A percentile compares a stretch with the other conserved stretches of the same genome.
phyloP scores from a whole-genome alignment of 495 filamentous ascomycete species.

The Hypoxylon fuscum region DNA sequence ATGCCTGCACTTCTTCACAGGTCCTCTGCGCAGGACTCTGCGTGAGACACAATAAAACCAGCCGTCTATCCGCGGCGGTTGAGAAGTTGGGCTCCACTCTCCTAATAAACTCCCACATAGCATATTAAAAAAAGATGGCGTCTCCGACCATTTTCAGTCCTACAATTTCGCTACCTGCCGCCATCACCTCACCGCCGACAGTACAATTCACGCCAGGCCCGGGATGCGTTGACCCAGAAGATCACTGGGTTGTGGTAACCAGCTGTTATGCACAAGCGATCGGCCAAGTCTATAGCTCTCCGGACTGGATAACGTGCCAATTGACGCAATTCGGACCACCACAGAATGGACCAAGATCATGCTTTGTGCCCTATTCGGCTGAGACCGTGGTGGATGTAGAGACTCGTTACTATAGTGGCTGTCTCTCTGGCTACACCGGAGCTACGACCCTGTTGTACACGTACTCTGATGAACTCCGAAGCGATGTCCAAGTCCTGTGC shows the following conservation, averaged over 20 bases:
- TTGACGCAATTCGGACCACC: conserved; percentile 19
- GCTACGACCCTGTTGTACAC: not conserved
- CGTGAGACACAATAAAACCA: not conserved
- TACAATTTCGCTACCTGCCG: conserved; percentile 1
- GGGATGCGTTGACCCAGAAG: conserved; percentile 20
- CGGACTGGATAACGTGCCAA: conserved; percentile 25
- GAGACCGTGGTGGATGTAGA: conserved; percentile 47
- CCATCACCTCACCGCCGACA: conserved; percentile 15
- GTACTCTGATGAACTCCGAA: conserved; percentile 2
- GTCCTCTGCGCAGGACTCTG: not conserved
- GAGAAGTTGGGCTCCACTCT: not conserved
- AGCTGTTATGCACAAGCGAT: conserved; percentile 7
- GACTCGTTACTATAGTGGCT: conserved; percentile 38
- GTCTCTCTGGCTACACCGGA: conserved; percentile 12
- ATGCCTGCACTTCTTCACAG: no score
- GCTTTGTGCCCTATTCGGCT: conserved; percentile 9
- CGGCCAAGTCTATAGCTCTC: not conserved
- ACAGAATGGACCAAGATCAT: not conserved
- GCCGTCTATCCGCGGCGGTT: not conserved
- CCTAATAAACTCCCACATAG: not conserved
- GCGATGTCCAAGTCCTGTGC: not conserved
- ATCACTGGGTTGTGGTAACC: conserved; percentile 23
- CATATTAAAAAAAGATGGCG: not conserved
- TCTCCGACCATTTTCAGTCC: not conserved
- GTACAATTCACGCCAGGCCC: conserved; percentile 19